A percentile compares a stretch with the other conserved stretches of the same genome.
Conservation (phyloP, 441 rosid genomes). For the Erodium moschatum region DNA sequence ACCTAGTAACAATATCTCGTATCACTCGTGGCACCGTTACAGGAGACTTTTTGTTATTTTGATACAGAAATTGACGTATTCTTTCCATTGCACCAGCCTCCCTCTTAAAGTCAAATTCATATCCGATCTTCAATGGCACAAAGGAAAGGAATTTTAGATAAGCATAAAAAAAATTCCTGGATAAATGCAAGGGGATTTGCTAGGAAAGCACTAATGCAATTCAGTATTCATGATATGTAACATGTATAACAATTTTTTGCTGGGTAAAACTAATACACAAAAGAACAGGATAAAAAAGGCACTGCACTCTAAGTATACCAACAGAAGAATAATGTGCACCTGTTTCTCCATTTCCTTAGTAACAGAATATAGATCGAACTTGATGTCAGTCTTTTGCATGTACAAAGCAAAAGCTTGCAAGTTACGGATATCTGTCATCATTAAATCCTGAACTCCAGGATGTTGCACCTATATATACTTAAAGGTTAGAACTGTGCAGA, state of each 20-base stretch:
- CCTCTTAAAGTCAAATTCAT: conserved; percentile 81
- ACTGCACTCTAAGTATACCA: conserved; percentile 3
- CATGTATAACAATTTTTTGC: not conserved
- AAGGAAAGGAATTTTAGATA: conserved; percentile 10
- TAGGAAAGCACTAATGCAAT: not conserved
- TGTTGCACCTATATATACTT: conserved; percentile 64
- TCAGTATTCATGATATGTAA: not conserved
- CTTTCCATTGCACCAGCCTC: conserved; percentile 85
- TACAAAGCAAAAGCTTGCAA: conserved; percentile 82
- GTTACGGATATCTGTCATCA: conserved; percentile 95
- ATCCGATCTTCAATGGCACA: conserved; percentile 59
- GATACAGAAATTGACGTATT: conserved; percentile 54
- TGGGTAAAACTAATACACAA: not conserved
- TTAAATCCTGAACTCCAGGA: conserved; percentile 77
- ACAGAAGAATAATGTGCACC: conserved; percentile 32
- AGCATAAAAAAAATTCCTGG: not conserved
- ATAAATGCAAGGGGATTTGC: not conserved
- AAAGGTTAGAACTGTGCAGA: conserved; percentile 24
- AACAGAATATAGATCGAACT: conserved; percentile 71
- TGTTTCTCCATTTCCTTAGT: conserved; percentile 94
- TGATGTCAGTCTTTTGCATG: conserved; percentile 84
- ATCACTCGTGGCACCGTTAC: conserved; percentile 65
- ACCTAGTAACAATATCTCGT: conserved; percentile 69
- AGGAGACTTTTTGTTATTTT: conserved; percentile 69
- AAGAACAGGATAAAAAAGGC: not conserved